Percentiles rank a stretch among this genome's conserved stretches.
Conservation (phyloP, 495 filamentous ascomycete genomes). For the Glonium stellatum region DNA sequence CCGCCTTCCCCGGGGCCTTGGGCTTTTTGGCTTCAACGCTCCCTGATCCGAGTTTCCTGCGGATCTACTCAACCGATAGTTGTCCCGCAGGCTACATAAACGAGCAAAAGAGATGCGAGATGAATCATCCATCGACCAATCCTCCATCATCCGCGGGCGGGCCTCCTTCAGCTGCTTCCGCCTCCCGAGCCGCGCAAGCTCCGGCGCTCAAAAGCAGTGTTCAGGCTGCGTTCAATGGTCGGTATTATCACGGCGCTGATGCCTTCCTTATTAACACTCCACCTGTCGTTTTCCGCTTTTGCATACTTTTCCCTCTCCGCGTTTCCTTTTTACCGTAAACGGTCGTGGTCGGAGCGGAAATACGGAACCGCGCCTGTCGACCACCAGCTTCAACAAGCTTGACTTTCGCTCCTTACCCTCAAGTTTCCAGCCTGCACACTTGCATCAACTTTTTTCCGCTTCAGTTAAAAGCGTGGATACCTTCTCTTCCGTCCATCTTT, state of each 20-base stretch:
- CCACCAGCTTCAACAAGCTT: too few species aligned
- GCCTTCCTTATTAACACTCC: slow-evolving; percentile 7
- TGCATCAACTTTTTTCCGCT: slow-evolving; percentile 3
- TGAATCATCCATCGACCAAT: slow-evolving; percentile 28
- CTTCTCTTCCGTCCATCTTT: slow-evolving; percentile 3
- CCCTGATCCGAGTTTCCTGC: not conserved
- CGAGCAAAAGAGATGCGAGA: slow-evolving; percentile 20
- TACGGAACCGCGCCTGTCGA: too few species aligned
- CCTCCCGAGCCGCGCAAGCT: slow-evolving; percentile 44
- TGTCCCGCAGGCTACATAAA: slow-evolving; percentile 11
- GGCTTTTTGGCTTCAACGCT: not conserved
- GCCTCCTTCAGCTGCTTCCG: slow-evolving; percentile 42
- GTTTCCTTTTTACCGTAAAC: not conserved
- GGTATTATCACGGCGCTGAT: slow-evolving; percentile 26
- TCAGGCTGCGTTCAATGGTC: slow-evolving; percentile 77
- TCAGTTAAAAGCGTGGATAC: not conserved
- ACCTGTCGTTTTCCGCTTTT: not conserved
- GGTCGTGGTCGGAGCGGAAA: too few species aligned
- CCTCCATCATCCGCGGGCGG: slow-evolving; percentile 42
- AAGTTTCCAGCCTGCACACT: not conserved
- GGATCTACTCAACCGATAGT: not conserved
- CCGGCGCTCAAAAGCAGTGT: slow-evolving; percentile 58
- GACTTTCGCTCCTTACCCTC: too few species aligned
- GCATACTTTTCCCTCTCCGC: not conserved
- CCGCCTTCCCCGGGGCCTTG: not conserved